Conservation (phyloP, 1,284 basidiomycete genomes). For the Fomitopsis betulina region DNA sequence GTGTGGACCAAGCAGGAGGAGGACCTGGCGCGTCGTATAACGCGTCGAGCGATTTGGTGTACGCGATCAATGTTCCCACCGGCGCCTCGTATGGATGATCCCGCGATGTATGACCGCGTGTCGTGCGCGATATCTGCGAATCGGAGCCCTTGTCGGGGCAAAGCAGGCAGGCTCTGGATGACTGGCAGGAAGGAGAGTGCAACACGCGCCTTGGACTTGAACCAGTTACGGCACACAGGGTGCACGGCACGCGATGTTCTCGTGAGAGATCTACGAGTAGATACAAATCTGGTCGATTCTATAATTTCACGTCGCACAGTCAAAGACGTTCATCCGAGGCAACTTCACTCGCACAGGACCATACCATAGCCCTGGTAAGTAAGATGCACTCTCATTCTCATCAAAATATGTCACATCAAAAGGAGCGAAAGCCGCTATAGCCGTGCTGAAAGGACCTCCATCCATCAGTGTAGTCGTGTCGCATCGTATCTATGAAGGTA, state of each 20-base stretch:
- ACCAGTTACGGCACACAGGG: no score
- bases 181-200: background rate
- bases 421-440: conserved; percentile 18
- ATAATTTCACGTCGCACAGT: no score
- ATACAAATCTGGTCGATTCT: background rate
- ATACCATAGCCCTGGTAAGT: conserved; percentile 13
- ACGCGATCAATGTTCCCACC: no score
- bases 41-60: background rate
- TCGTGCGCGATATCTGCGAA: background rate
- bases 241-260: background rate
- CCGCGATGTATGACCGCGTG: background rate
- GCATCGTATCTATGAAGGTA: conserved; percentile 3
- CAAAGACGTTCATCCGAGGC: background rate
- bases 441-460: conserved; percentile 22
- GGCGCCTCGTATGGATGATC: no score
- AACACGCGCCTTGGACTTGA: background rate
- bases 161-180: no score
- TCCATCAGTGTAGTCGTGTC: conserved; percentile 17
- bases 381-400: conserved; percentile 19
- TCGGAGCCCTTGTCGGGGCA: no score
- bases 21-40: background rate
- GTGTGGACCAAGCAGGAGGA: no score
- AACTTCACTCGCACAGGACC: conserved; percentile 7
- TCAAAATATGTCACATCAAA: conserved; percentile 11
- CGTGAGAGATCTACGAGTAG: background rate